Conservation (phyloP, 2,329 filamentous ascomycete species). For the Ceratocystis harringtonii region DNA sequence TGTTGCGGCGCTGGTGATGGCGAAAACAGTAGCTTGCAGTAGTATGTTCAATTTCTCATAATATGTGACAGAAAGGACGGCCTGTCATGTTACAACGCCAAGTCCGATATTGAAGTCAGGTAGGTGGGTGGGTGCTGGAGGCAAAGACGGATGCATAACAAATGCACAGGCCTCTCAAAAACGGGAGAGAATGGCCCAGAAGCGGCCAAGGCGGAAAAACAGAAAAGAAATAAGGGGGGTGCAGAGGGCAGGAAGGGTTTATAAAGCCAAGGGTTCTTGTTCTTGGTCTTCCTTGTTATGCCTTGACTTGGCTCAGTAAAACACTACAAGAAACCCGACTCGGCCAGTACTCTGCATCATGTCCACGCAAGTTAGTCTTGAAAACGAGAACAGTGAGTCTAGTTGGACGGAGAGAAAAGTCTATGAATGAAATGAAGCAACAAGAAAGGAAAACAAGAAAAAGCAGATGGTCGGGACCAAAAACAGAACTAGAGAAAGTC, state of each 20-base stretch:
- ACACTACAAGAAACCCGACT: constrained; percentile 15
- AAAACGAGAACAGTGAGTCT: constrained; percentile 6
- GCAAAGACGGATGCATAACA: neutral
- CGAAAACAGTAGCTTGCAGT: neutral
- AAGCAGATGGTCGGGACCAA: neutral
- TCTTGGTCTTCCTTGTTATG: neutral
- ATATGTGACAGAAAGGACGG: neutral
- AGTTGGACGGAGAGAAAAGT: constrained; percentile 6
- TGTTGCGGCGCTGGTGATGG: too few species aligned
- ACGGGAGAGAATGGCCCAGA: neutral
- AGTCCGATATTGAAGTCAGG: neutral
- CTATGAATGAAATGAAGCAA: neutral
- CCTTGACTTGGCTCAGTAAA: neutral
- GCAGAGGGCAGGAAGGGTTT: constrained; percentile 15
- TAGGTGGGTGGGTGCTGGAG: neutral
- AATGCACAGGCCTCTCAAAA: neutral
- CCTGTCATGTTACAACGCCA: neutral
- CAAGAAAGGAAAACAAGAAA: neutral
- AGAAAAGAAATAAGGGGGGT: neutral
- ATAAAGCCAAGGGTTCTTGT: neutral
- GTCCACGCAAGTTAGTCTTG: constrained; percentile 8
- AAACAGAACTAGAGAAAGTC: neutral
- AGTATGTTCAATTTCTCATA: neutral
- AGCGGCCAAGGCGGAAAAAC: neutral
- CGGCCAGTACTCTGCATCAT: constrained; percentile 12